Evolutionary conservation across 1,284 basidiomycete species (phyloP).

Genomic region (Pseudozyma hubeiensis): DNA sequence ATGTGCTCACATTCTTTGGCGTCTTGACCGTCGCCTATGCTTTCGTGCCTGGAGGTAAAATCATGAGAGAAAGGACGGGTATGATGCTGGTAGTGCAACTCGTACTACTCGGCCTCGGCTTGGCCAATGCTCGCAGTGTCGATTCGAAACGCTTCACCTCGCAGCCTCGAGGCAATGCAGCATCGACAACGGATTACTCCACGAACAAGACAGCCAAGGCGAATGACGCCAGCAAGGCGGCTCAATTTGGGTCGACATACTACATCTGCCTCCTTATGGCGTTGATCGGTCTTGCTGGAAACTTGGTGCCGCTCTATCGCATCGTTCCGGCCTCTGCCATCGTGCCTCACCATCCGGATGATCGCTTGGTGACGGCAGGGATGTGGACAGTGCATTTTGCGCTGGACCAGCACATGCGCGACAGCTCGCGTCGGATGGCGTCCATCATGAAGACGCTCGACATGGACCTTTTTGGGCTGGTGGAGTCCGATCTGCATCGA

Average conservation of each 20-base stretch:
- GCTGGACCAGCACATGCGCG: slow-evolving; percentile 63
- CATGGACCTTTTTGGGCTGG: slow-evolving; percentile 71
- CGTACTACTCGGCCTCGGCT: slow-evolving; percentile 30
- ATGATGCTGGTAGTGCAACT: slow-evolving; percentile 43
- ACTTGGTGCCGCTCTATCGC: slow-evolving; percentile 69
- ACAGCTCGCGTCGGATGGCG: slow-evolving; percentile 75
- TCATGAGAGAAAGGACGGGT: slow-evolving; percentile 84
- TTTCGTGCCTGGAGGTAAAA: slow-evolving; percentile 85
- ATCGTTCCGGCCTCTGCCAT: slow-evolving; percentile 73
- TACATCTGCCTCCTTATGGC: slow-evolving; percentile 48
- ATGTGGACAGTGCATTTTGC: slow-evolving; percentile 79
- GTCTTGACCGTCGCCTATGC: slow-evolving; percentile 89
- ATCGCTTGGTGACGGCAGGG: slow-evolving; percentile 82
- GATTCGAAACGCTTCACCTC: slow-evolving; percentile 16
- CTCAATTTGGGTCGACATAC: slow-evolving; percentile 31
- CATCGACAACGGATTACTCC: background rate
- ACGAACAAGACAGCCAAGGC: slow-evolving; percentile 22
- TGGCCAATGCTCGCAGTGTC: slow-evolving; percentile 34
- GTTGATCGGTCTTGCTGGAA: slow-evolving; percentile 34
- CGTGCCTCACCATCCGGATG: slow-evolving; percentile 76
- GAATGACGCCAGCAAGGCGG: background rate
- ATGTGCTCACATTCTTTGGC: slow-evolving; percentile 59
- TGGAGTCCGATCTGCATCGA: slow-evolving; percentile 87
- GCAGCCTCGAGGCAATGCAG: background rate
- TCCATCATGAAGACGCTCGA: slow-evolving; percentile 74